Percentiles rank a stretch among this genome's conserved stretches.
phyloP scores from a whole-genome alignment of 768 basidiomycete genomes.

The Rhizopogon roseolus region DNA sequence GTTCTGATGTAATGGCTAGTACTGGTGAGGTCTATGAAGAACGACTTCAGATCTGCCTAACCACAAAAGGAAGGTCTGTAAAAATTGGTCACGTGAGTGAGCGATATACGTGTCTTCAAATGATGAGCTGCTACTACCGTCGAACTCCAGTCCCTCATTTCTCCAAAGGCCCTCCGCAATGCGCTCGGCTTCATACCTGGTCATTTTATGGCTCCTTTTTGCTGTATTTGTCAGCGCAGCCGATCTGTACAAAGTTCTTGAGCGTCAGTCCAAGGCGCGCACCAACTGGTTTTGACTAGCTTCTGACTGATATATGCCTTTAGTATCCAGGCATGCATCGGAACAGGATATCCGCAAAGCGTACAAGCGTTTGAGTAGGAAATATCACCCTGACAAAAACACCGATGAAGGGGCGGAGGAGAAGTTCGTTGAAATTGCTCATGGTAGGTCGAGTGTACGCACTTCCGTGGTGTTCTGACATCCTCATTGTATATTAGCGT shows the following conservation, averaged over 20 bases:
- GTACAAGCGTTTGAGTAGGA: constrained; percentile 85
- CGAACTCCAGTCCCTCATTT: neutral
- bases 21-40: too few relatives aligned
- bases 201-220: constrained; percentile 27
- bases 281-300: constrained; percentile 11
- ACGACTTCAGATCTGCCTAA: too few relatives aligned
- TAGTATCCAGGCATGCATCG: constrained; percentile 72
- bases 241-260: constrained; percentile 80
- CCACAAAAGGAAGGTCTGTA: neutral
- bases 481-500: constrained; percentile 46
- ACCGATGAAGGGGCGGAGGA: constrained; percentile 76
- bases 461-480: neutral
- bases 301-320: constrained; percentile 16
- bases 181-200: constrained; percentile 21
- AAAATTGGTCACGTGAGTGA: constrained; percentile 19
- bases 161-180: constrained; percentile 9
- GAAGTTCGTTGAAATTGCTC: constrained; percentile 87
- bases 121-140: neutral
- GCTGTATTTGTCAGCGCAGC: constrained; percentile 39
- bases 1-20: too few relatives aligned
- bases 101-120: constrained; percentile 23
- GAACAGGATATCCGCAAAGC: constrained; percentile 89
- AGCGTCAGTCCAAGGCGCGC: constrained; percentile 54
- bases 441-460: constrained; percentile 47
- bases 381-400: constrained; percentile 95